A percentile compares a stretch with the other conserved stretches of the same genome.
Conservation (phyloP, 1,139 yeast species). For the Pichia norvegensis region DNA sequence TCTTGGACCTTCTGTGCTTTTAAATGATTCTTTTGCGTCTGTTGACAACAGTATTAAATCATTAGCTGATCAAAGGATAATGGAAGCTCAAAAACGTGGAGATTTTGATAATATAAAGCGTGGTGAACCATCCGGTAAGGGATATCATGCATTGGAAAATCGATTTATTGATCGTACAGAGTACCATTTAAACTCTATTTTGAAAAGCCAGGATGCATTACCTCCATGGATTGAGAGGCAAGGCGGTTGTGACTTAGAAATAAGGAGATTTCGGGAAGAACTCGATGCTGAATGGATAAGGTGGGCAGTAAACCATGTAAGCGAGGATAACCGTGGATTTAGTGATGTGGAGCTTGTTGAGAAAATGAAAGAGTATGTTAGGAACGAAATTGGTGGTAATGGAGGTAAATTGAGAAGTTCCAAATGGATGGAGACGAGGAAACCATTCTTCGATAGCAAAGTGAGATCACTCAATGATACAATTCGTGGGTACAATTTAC, state of each 20-base stretch:
- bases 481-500: slow-evolving; percentile 68
- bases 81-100: slow-evolving; percentile 66
- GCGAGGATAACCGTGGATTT: slow-evolving; percentile 21
- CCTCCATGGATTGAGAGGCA: slow-evolving; percentile 92
- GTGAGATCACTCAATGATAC: slow-evolving; percentile 46
- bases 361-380: slow-evolving; percentile 16
- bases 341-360: slow-evolving; percentile 12
- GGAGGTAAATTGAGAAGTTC: slow-evolving; percentile 16
- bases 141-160: slow-evolving; percentile 29
- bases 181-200: slow-evolving; percentile 61
- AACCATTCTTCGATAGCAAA: slow-evolving; percentile 36
- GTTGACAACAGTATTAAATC: slow-evolving; percentile 50
- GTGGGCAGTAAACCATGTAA: slow-evolving; percentile 30
- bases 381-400: background rate
- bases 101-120: slow-evolving; percentile 54
- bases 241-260: slow-evolving; percentile 43
- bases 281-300: slow-evolving; percentile 40
- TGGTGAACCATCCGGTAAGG: slow-evolving; percentile 51
- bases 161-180: slow-evolving; percentile 51
- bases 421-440: slow-evolving; percentile 36
- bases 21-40: slow-evolving; percentile 37
- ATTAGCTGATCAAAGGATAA: slow-evolving; percentile 67
- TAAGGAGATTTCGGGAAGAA: slow-evolving; percentile 38
- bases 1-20: slow-evolving; percentile 49
- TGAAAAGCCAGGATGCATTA: slow-evolving; percentile 65